phyloP scores from a whole-genome alignment of 495 filamentous ascomycete species.

The Hyaloscypha variabilis region DNA sequence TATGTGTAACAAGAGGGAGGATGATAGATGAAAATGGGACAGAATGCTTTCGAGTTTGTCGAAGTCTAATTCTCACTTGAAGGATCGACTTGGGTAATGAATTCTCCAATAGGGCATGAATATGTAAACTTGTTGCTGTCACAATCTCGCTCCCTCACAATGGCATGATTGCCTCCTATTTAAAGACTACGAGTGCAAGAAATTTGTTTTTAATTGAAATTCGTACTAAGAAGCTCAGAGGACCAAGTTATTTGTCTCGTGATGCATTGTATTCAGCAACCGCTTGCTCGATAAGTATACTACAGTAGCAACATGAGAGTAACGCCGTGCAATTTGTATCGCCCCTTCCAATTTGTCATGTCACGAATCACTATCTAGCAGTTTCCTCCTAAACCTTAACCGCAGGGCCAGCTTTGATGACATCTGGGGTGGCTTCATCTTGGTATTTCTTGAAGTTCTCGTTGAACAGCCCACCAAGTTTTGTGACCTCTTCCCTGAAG shows the following conservation, averaged over 20 bases:
- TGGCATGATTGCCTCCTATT: too few species aligned
- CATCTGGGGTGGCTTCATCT: conserved; percentile 83
- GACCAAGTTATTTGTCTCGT: not conserved
- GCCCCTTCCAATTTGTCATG: conserved; percentile 5
- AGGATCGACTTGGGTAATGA: too few species aligned
- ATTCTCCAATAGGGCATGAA: too few species aligned
- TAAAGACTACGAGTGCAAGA: too few species aligned
- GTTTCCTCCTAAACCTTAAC: conserved; percentile 26
- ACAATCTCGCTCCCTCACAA: too few species aligned
- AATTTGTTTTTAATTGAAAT: too few species aligned
- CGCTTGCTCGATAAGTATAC: conserved; percentile 10
- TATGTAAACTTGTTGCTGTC: too few species aligned
- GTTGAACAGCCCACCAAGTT: conserved; percentile 83
- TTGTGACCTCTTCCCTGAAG: conserved; percentile 86
- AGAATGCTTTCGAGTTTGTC: too few species aligned
- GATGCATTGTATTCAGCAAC: conserved; percentile 3
- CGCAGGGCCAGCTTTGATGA: conserved; percentile 67
- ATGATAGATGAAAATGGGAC: too few species aligned
- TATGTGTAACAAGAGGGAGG: too few species aligned
- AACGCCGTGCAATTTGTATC: conserved; percentile 25
- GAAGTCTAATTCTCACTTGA: too few species aligned
- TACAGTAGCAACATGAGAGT: conserved; percentile 16
- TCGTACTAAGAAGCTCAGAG: too few species aligned
- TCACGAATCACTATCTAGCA: not conserved
- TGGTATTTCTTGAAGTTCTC: conserved; percentile 98